These are phyloP conservation scores for Microbotryum scabiosae DNA, from an alignment of 1,284 basidiomycete genomes.

Conservation along the genomic window DNA sequence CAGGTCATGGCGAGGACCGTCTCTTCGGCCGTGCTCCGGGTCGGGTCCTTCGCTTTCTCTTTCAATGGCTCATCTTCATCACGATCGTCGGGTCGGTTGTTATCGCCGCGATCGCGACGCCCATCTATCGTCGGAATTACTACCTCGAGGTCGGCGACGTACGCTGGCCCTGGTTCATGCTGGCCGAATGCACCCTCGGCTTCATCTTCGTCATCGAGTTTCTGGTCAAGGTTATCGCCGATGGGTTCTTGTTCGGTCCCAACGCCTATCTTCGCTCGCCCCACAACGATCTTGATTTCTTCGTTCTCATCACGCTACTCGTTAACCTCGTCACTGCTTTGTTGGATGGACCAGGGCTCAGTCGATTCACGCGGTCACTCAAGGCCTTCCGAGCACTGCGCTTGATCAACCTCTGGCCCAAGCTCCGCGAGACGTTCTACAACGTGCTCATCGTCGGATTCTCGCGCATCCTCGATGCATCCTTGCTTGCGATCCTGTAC, in stretches of 20 bases:
- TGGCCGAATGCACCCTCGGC: constrained; percentile 69
- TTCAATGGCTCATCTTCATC: constrained; percentile 65
- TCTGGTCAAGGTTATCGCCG: constrained; percentile 81
- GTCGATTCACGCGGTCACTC: constrained; percentile 71
- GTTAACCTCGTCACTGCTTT: constrained; percentile 73
- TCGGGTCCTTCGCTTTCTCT: constrained; percentile 55
- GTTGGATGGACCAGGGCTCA: constrained; percentile 61
- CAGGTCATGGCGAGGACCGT: constrained; percentile 55
- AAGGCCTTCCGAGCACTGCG: constrained; percentile 85
- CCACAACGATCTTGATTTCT: constrained; percentile 87
- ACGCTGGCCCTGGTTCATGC: constrained; percentile 77
- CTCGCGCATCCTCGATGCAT: constrained; percentile 78
- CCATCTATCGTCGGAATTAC: constrained; percentile 70
- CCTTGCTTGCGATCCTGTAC: constrained; percentile 79
- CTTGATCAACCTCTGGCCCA: constrained; percentile 78
- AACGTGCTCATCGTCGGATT: constrained; percentile 77
- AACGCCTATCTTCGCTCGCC: constrained; percentile 87
- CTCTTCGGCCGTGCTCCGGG: constrained; percentile 35
- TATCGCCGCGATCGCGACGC: constrained; percentile 79
- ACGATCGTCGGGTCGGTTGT: constrained; percentile 75
- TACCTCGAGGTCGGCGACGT: constrained; percentile 54
- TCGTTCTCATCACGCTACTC: constrained; percentile 72
- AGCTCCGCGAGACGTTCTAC: constrained; percentile 83
- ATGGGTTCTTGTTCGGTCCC: constrained; percentile 81
- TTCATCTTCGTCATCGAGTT: constrained; percentile 75